Evolutionary conservation across 805 yeast species (phyloP).

Genomic region (Komagataella kurtzmanii): DNA sequence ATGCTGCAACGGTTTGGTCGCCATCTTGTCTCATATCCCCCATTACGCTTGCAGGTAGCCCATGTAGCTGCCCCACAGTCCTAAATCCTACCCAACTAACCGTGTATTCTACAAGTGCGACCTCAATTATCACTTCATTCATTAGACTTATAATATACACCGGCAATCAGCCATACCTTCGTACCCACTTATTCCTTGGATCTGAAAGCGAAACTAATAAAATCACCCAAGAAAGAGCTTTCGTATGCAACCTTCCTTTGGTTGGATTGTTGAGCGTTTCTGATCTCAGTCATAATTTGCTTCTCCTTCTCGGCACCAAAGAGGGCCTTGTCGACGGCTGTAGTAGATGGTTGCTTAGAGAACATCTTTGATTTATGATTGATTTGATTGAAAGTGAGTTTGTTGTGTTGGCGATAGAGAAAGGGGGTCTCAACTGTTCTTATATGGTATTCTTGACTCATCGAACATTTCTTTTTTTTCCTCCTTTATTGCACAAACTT

Average conservation of each 20-base stretch:
- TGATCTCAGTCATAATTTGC: slow-evolving; percentile 23
- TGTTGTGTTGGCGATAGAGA: not conserved
- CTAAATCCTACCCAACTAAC: not conserved
- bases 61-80: not conserved
- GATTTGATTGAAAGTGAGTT: not conserved
- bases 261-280: slow-evolving; percentile 11
- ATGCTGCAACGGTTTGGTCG: not conserved
- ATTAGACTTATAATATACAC: not conserved
- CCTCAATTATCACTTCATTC: not conserved
- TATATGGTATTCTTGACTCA: not conserved
- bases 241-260: slow-evolving; percentile 15
- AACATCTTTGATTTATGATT: not conserved
- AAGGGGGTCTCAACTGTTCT: not conserved
- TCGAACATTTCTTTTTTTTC: not conserved
- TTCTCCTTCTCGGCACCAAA: slow-evolving; percentile 25
- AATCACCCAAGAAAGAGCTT: slow-evolving; percentile 15
- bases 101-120: not conserved
- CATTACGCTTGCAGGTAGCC: not conserved
- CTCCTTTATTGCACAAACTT: not conserved
- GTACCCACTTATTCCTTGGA: not conserved
- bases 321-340: slow-evolving; percentile 2
- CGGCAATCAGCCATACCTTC: not conserved
- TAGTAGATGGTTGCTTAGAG: not conserved
- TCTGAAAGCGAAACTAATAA: slow-evolving; percentile 17
- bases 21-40: not conserved